Conservation (phyloP, 2,329 filamentous ascomycete genomes). For the Botryotinia narcissicola region DNA sequence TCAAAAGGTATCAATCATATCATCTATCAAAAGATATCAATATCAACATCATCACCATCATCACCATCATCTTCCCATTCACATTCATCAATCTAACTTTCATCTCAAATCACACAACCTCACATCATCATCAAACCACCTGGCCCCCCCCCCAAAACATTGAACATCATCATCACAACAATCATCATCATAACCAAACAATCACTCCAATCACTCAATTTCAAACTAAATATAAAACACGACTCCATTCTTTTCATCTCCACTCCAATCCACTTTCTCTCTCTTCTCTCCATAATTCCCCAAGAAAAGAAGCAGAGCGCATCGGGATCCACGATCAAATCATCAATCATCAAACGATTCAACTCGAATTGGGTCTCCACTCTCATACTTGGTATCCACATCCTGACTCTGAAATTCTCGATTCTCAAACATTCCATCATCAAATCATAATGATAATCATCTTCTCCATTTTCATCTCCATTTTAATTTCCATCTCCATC, state of each 20-base stretch:
- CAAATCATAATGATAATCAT: neutral
- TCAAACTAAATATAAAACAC: conserved; percentile 4
- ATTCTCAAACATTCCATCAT: neutral
- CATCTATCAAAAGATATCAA: neutral
- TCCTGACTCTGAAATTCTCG: neutral
- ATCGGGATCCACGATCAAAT: neutral
- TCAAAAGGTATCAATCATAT: too few species aligned
- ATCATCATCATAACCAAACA: conserved; percentile 3
- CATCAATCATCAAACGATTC: neutral
- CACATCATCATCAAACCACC: neutral
- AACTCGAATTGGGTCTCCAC: neutral
- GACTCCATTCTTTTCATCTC: neutral
- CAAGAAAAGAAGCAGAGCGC: neutral
- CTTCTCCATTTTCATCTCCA: neutral
- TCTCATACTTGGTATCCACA: neutral
- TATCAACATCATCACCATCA: too few species aligned
- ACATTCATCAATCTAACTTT: neutral
- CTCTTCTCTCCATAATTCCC: neutral
- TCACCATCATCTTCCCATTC: neutral
- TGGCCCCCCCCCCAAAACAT: too few species aligned
- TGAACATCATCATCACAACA: neutral
- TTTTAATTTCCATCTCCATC: too few species aligned
- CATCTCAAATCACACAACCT: neutral
- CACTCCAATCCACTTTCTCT: neutral
- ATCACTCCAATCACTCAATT: neutral